Evolutionary conservation across 2,329 filamentous ascomycete genomes (phyloP), one percentile per base, ranked within the genome.

Genomic region (Diplodia corticola): DNA sequence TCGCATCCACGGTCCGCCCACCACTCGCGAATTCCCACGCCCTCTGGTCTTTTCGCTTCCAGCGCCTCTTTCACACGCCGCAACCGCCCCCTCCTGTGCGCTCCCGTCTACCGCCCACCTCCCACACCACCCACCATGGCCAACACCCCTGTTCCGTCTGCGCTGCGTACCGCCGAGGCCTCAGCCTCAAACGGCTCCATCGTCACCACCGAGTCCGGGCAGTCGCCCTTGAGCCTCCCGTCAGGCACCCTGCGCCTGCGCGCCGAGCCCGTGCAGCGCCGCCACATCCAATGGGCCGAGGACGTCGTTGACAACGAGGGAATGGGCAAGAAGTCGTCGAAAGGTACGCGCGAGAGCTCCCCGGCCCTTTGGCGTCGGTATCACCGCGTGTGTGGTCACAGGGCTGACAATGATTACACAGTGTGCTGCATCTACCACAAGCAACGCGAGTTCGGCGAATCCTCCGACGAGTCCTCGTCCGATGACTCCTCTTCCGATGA

Each of bases 341-440:
- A 99, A 87, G 91, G 92, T 94, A 78, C 37, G 78, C 64, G 61
- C 28, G 48, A 44, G 30, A 10, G 13, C 4, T 24, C n/a, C n/a
- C 48, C 35, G 17, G 20, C 10, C 26, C n/a, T 26, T 22, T 40
- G 37, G 40, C 63, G 5, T 24, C 55, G 22, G 24, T 28, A 30
- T 20, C n/a, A 12, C 46, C 13, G 22, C 20, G 15, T 49, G 51
- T 12, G 30, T 6, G 28, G 33, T 24, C 46, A 55, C 22, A 33
- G 37, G 35, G 49, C 69, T 73, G 68, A 72, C 67, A 9, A n/a
- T 17, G 35, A 35, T 54, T 9, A 5, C 13, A 9, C 60, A 96
- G 95, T 98, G n/a, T 99, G 95, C 85, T 99, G 95, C 78, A 99
- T 99, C 78, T 99, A 97, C 80, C 94, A 97, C 81, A 91, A 91